Percentiles rank a stretch among this genome's conserved stretches.
Conservation (phyloP, 331 rosid species). For the Stylosanthes scabra region DNA sequence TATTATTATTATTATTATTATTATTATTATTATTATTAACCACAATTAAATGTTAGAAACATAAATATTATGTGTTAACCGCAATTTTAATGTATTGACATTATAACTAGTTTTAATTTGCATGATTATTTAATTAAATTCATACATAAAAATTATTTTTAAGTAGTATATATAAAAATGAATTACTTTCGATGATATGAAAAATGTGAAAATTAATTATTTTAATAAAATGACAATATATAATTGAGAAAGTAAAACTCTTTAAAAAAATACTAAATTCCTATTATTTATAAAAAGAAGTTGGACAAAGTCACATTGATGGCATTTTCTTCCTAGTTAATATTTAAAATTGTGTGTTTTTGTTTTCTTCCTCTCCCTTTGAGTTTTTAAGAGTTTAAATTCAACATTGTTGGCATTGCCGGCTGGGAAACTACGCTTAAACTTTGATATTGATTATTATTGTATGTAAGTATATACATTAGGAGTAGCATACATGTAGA, state of each 20-base stretch:
- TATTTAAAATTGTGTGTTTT: background rate
- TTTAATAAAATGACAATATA: too few species aligned
- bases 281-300: background rate
- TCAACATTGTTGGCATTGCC: background rate
- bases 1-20: too few species aligned
- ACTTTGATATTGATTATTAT: background rate
- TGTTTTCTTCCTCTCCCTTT: background rate
- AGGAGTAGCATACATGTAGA: background rate
- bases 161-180: too few species aligned
- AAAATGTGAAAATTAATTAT: conserved; percentile 1
- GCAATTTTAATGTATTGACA: too few species aligned
- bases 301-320: conserved; percentile 18
- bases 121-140: too few species aligned
- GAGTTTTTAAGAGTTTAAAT: background rate
- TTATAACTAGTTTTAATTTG: too few species aligned
- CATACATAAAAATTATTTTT: too few species aligned
- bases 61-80: too few species aligned
- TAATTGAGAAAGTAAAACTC: too few species aligned
- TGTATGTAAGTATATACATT: background rate
- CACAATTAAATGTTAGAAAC: too few species aligned
- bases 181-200: background rate
- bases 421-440: background rate
- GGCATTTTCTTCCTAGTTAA: background rate
- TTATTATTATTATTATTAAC: too few species aligned
- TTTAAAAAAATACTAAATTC: too few species aligned